Conservation (phyloP, 345 rosid species). For the Raphanus raphanistrum region DNA sequence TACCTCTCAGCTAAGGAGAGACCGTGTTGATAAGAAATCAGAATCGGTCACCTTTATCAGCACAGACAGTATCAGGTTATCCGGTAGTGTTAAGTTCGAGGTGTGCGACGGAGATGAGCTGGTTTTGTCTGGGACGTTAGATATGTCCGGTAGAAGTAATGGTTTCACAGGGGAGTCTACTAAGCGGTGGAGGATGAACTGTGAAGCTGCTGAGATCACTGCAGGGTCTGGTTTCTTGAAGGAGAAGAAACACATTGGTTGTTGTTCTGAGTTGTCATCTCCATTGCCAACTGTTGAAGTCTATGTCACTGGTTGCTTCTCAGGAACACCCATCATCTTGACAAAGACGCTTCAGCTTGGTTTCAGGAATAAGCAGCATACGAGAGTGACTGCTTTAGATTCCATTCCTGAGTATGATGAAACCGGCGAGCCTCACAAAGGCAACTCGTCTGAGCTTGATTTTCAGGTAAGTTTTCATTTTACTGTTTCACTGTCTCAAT, state of each 20-base stretch:
- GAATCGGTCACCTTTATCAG: slow-evolving; percentile 87
- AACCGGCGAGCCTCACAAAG: slow-evolving; percentile 51
- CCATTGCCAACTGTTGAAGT: slow-evolving; percentile 71
- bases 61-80: slow-evolving; percentile 72
- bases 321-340: slow-evolving; percentile 76
- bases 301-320: slow-evolving; percentile 73
- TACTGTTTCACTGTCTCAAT: not conserved
- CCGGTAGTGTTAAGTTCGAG: slow-evolving; percentile 84
- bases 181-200: slow-evolving; percentile 74
- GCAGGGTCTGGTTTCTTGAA: slow-evolving; percentile 62
- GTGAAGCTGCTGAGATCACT: slow-evolving; percentile 60
- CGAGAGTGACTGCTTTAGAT: slow-evolving; percentile 55
- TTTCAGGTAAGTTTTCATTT: slow-evolving; percentile 53
- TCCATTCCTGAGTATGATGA: slow-evolving; percentile 81
- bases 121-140: slow-evolving; percentile 73
- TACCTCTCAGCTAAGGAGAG: slow-evolving; percentile 68
- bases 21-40: slow-evolving; percentile 68
- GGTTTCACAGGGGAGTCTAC: slow-evolving; percentile 61
- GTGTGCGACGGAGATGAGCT: slow-evolving; percentile 60
- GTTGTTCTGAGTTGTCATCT: slow-evolving; percentile 48
- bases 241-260: slow-evolving; percentile 48
- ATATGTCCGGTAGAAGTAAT: slow-evolving; percentile 53
- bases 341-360: slow-evolving; percentile 76
- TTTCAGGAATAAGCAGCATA: slow-evolving; percentile 55
- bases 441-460: slow-evolving; percentile 42